These are phyloP conservation scores for Penicillium sp. DNA, from an alignment of 2,329 filamentous ascomycete species.

Conservation along the genomic window DNA sequence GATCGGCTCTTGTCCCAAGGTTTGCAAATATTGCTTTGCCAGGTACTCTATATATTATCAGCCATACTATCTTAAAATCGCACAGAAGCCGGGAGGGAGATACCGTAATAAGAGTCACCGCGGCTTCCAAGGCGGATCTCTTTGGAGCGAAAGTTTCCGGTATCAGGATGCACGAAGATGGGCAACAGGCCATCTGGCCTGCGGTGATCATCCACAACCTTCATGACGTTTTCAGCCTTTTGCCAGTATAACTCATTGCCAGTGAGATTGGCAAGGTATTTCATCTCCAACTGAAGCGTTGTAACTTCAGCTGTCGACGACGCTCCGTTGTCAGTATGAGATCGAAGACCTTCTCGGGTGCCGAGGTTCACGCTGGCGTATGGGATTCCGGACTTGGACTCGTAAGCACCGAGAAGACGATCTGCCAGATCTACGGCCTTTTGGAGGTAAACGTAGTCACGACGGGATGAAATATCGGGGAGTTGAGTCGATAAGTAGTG, in stretches of 20 bases:
- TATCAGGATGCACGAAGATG: conserved; percentile 79
- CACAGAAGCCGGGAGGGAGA: not conserved
- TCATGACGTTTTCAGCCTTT: conserved; percentile 81
- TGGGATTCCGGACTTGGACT: conserved; percentile 80
- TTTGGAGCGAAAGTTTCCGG: conserved; percentile 71
- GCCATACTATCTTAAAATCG: not conserved
- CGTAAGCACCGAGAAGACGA: conserved; percentile 79
- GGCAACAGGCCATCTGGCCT: conserved; percentile 77
- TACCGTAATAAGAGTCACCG: conserved; percentile 86
- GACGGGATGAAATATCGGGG: conserved; percentile 47
- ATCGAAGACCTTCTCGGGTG: conserved; percentile 69
- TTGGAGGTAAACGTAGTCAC: conserved; percentile 89
- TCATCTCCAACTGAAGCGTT: conserved; percentile 88
- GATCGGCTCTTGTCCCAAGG: conserved; percentile 73
- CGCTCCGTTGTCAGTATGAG: conserved; percentile 80
- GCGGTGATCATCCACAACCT: conserved; percentile 78
- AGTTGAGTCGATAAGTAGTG: conserved; percentile 18
- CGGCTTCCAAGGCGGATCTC: conserved; percentile 89
- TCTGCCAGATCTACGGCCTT: conserved; percentile 89
- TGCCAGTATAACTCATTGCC: conserved; percentile 89
- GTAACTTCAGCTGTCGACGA: conserved; percentile 90
- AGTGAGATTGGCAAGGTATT: conserved; percentile 87
- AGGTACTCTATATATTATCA: conserved; percentile 66
- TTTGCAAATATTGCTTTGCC: conserved; percentile 95
- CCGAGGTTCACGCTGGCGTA: conserved; percentile 84